These are phyloP conservation scores for Lipomyces mesembrius DNA, from an alignment of 805 yeast genomes.

Conservation along the genomic window DNA sequence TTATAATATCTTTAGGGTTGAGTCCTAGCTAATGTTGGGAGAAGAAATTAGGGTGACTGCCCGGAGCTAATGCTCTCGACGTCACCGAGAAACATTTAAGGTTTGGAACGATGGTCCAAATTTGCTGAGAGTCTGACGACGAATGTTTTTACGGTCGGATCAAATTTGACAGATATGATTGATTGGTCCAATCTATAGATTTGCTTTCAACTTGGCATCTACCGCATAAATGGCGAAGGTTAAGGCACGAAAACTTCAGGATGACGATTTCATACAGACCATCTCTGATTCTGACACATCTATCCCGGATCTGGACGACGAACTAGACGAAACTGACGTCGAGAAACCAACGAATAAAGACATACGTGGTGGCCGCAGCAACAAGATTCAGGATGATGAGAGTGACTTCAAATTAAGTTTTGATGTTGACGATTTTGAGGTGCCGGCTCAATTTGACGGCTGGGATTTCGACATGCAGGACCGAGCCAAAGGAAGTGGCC, in stretches of 20 bases:
- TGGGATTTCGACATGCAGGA: conserved; percentile 74
- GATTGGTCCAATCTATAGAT: background rate
- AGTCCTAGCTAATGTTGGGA: background rate
- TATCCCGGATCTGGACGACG: conserved; percentile 30
- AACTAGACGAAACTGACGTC: conserved; percentile 10
- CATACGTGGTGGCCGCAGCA: background rate
- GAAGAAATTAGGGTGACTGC: background rate
- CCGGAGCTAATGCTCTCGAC: background rate
- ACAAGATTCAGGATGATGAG: conserved; percentile 3
- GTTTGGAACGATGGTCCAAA: background rate
- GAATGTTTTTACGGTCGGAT: background rate
- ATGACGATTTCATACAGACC: conserved; percentile 31
- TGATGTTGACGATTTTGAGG: conserved; percentile 60
- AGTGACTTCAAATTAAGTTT: conserved; percentile 67
- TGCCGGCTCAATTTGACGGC: conserved; percentile 60
- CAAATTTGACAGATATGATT: background rate
- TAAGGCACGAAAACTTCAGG: conserved; percentile 5
- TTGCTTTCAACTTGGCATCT: conserved; percentile 5
- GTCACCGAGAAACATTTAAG: conserved; percentile 9
- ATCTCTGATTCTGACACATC: conserved; percentile 35
- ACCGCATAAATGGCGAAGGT: conserved; percentile 18
- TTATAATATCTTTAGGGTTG: background rate
- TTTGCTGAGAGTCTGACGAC: too few species aligned
- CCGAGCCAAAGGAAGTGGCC: conserved; percentile 45
- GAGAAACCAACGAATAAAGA: background rate